phyloP scores from a whole-genome alignment of 495 filamentous ascomycete genomes.

The Amniculicola lignicola region DNA sequence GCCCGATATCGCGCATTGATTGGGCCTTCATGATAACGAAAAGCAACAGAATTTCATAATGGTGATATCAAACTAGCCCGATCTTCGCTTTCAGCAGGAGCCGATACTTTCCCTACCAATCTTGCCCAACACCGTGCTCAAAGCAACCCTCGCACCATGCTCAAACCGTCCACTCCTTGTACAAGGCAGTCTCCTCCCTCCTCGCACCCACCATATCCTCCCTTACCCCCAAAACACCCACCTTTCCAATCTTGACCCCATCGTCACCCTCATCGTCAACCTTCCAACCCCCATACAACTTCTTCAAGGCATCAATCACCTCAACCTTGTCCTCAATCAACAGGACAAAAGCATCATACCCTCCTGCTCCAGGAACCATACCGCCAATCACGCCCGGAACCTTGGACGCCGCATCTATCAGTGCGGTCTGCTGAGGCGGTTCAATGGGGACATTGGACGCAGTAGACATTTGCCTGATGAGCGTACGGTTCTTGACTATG shows the following conservation, averaged over 20 bases:
- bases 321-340: slow-evolving; percentile 70
- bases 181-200: slow-evolving; percentile 60
- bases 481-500: slow-evolving; percentile 52
- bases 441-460: slow-evolving; percentile 83
- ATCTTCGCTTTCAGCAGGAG: too few species aligned
- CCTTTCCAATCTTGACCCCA: slow-evolving; percentile 62
- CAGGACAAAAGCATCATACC: slow-evolving; percentile 86
- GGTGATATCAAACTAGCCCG: too few species aligned
- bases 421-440: slow-evolving; percentile 75
- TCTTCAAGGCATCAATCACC: slow-evolving; percentile 60
- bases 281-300: slow-evolving; percentile 64
- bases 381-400: slow-evolving; percentile 83
- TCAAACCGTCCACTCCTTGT: slow-evolving; percentile 70
- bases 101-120: too few species aligned
- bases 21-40: too few species aligned
- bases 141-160: too few species aligned
- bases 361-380: slow-evolving; percentile 91
- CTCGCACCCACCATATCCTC: slow-evolving; percentile 85
- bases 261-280: slow-evolving; percentile 47
- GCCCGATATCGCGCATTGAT: too few species aligned
- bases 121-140: too few species aligned
- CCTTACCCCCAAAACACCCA: slow-evolving; percentile 72
- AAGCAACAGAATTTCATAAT: too few species aligned
- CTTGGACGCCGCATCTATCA: slow-evolving; percentile 70
- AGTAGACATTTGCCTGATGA: slow-evolving; percentile 72